Evolutionary conservation across 768 basidiomycete species (phyloP).

Genomic region (Gymnopilus dilepis): DNA sequence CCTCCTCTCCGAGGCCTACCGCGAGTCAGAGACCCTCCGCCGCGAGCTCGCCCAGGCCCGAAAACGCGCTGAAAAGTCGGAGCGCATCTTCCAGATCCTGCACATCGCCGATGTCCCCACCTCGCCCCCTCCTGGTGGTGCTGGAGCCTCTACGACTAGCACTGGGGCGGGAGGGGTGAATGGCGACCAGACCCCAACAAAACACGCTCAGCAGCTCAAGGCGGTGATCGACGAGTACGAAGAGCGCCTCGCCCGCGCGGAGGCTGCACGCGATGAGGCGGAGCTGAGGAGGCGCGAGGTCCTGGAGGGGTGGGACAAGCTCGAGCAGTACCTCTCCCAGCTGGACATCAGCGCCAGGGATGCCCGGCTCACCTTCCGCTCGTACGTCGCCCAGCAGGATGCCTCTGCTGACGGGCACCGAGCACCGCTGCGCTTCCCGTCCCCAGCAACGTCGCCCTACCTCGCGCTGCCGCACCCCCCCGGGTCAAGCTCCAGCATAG

Average conservation of each 20-base stretch:
- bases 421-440: not conserved
- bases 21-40: conserved; percentile 55
- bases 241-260: conserved; percentile 53
- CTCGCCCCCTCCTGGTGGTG: too few relatives aligned
- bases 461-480: not conserved
- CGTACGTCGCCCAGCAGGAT: not conserved
- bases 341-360: conserved; percentile 54
- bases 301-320: conserved; percentile 54
- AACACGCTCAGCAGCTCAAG: conserved; percentile 33
- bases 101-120: conserved; percentile 23
- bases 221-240: conserved; percentile 52
- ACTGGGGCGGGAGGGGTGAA: conserved; percentile 24
- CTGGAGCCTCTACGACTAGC: too few relatives aligned
- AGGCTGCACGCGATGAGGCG: conserved; percentile 59
- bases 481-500: too few relatives aligned
- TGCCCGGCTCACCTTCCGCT: conserved; percentile 49
- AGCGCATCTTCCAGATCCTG: conserved; percentile 41
- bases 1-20: conserved; percentile 58
- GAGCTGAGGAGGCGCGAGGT: conserved; percentile 51
- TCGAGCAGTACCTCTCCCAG: conserved; percentile 51
- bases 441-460: not conserved
- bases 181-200: conserved; percentile 19
- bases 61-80: conserved; percentile 60
- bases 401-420: not conserved
- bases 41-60: conserved; percentile 47